Evolutionary conservation across 1,139 yeast genomes (phyloP), one percentile per base, ranked within the genome.

Genomic region (Schwanniomyces etchellsii): DNA sequence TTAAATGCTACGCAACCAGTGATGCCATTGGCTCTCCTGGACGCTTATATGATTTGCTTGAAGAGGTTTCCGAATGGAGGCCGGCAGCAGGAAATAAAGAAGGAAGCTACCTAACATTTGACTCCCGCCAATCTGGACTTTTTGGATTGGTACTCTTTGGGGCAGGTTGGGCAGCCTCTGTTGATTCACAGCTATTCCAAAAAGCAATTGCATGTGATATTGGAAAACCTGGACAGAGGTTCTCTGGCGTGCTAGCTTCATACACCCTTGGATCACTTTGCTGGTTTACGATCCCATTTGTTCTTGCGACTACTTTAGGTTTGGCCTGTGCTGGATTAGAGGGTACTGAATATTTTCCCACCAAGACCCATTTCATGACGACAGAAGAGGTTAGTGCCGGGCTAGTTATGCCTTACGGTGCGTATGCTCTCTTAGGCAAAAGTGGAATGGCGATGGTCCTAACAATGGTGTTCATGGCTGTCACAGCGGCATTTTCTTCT

Each of bases 81-180:
- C 43, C 41, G 27, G 44, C 58, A 13, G 57, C 47, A 26, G 64
- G 64, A 4, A 60, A 60, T 31, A 57, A 49, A 35, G 33, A 49
- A 28, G 66, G 65, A 1, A 55, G 64, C 9, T 44, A 49, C 14
- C 35, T 61, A 12, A 60, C 67, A 4, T 57, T 58, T n/a, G 57
- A 56, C 33, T 54, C 63, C 11, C 47, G 52, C 38, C 55, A 56
- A 13, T 53, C 56, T 11, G 38, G 52, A 11, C 44, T 56, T 20
- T 55, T 55, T 34, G 60, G 59, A 3, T 42, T 56, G 14, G 50
- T 55, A 26, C 45, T 50, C 27, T 46, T 58, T 12, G 38, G 45
- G 26, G 60, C 60, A 30, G 49, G 53, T 34, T 52, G 60, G 2
- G 41, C 54, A 25, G 46, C 59, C 11, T 54, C 55, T n/a, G 47